These are phyloP conservation scores for Trichocomaceae sp. DNA, from an alignment of 2,329 filamentous ascomycete species.

Conservation along the genomic window DNA sequence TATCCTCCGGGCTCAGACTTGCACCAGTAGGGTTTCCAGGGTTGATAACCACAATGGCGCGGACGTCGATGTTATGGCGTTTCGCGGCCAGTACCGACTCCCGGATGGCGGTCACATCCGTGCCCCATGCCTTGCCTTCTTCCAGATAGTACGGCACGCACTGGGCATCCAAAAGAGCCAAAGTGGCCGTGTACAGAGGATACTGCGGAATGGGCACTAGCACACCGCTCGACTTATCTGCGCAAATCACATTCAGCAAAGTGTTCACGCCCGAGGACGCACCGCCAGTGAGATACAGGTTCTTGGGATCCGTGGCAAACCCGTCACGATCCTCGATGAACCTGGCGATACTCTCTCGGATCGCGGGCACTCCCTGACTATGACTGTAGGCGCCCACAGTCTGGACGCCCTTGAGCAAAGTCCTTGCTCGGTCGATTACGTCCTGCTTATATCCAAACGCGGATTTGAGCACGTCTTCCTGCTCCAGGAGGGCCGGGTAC, in stretches of 20 bases:
- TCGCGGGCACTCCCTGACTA: constrained; percentile 78
- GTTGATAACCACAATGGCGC: constrained; percentile 95
- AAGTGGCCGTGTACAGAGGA: constrained; percentile 90
- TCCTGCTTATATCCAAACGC: constrained; percentile 81
- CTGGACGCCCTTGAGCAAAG: constrained; percentile 72
- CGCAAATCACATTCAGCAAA: constrained; percentile 81
- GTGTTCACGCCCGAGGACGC: constrained; percentile 94
- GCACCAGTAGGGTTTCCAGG: constrained; percentile 95
- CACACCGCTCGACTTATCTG: constrained; percentile 68
- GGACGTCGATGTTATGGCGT: constrained; percentile 72
- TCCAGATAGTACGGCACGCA: constrained; percentile 93
- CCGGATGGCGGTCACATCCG: constrained; percentile 72
- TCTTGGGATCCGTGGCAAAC: constrained; percentile 69
- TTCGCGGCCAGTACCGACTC: constrained; percentile 67
- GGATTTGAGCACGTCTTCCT: constrained; percentile 69
- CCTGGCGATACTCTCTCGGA: constrained; percentile 81
- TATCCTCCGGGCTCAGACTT: constrained; percentile 69
- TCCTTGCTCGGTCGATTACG: constrained; percentile 75
- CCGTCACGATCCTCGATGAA: constrained; percentile 93
- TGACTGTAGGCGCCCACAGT: constrained; percentile 96
- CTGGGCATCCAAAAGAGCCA: constrained; percentile 74
- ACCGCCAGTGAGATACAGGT: constrained; percentile 86
- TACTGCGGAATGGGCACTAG: constrained; percentile 97
- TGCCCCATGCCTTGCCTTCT: constrained; percentile 80
- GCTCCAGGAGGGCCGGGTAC: constrained; percentile 76